Base-by-base conservation (phyloP, 2,329 filamentous ascomycete genomes). In the Neonectria ditissima region DNA sequence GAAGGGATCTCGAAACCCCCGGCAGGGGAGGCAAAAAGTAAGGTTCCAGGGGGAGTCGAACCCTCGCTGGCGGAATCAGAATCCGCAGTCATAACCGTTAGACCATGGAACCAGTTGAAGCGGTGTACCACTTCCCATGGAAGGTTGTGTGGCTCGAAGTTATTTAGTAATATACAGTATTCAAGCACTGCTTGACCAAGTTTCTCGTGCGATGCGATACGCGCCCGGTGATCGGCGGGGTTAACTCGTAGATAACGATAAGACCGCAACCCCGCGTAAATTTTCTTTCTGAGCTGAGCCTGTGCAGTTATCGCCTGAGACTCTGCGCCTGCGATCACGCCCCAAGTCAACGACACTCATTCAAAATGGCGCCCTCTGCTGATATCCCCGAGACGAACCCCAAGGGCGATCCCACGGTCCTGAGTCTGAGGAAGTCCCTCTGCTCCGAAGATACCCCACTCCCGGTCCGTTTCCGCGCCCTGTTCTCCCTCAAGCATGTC, bases 401-500 rank as follows among this genome's bases (percentile, higher is more conserved):
- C 22, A 76, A 74, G 71, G 60, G 71, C 48, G 74, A 69, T 34
- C 55, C 80, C 11, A 89, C 87, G 48, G 85, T 93, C 70, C 74
- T 82, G 60, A 82, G 85, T 62, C 86, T 97, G 55, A 91, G 93
- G 75, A 86, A 91, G 74, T 92, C 91, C 63, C 89, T 99, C 64
- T 90, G 87, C 73, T 91, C 92, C 52, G 96, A 98, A 82, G 81
- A 86, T 14, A 91, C 92, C 66, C 89, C 94, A 48, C 91, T 99
- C 58, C 91, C 94, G 41, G 86, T 93, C 68, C 93, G 96, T 68
- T 99, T 98, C 82, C 93, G 96, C 73, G 95, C 96, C 45, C 92
- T 99, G 72, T 99, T 99, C 84, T 97, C 95, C 18, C 89, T 99
- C 65, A 99, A 99, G 83, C 92, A 98, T 78, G 84, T 98, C 65